These are phyloP conservation scores for Cnidoscolus chayamansa DNA, from an alignment of 441 rosid genomes.

Conservation along the genomic window DNA sequence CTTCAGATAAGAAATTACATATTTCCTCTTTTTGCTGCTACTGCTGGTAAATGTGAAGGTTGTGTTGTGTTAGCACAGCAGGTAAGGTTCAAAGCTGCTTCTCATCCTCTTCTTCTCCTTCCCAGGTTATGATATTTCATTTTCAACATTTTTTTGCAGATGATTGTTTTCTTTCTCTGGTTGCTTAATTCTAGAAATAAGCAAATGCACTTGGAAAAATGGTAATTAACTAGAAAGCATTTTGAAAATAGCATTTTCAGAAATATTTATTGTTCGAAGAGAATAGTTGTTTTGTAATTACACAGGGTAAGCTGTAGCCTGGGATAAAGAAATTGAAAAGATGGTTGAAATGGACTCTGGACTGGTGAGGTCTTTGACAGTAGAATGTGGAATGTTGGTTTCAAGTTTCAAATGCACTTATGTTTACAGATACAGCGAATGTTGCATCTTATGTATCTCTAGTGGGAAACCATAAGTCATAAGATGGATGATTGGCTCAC, in stretches of 20 bases:
- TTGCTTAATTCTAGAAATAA: conserved; percentile 18
- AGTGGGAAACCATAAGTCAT: background rate
- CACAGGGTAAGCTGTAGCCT: background rate
- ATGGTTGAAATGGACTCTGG: background rate
- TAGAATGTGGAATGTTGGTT: background rate
- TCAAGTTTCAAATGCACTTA: background rate
- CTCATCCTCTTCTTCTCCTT: conserved; percentile 7
- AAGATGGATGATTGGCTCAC: background rate
- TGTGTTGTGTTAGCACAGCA: conserved; percentile 92
- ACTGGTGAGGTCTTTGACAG: background rate
- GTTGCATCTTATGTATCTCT: background rate
- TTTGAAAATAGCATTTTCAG: background rate
- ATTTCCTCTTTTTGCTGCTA: conserved; percentile 78
- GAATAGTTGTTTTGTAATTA: background rate
- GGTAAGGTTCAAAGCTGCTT: conserved; percentile 42
- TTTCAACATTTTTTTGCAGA: conserved; percentile 11
- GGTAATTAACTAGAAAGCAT: background rate
- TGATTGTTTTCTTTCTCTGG: conserved; percentile 14
- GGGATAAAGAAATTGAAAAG: background rate
- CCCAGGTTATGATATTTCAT: conserved; percentile 4
- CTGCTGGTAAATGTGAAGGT: conserved; percentile 91
- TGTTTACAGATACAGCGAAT: background rate
- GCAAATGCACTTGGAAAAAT: background rate
- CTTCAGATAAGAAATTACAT: conserved; percentile 81
- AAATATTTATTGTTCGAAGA: background rate